phyloP scores from a whole-genome alignment of 306 rosid genomes.

The Clitoria ternatea region DNA sequence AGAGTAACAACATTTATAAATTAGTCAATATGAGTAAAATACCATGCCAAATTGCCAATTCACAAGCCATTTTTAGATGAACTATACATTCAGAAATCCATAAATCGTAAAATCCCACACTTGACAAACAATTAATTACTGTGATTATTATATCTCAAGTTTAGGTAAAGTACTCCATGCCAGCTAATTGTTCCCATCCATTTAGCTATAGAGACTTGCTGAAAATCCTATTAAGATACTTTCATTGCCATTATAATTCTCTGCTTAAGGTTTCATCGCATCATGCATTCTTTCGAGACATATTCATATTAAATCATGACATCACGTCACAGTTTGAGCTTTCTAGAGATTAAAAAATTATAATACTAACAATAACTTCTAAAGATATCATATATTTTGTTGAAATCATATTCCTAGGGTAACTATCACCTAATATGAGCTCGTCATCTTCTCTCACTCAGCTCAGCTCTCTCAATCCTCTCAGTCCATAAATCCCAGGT shows the following conservation, averaged over 20 bases:
- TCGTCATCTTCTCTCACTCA: too few species aligned
- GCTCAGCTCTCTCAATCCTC: too few species aligned
- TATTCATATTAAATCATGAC: neutral
- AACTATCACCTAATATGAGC: neutral
- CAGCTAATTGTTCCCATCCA: neutral
- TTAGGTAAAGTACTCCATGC: neutral
- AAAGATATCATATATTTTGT: neutral
- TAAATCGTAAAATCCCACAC: neutral
- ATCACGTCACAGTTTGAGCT: neutral
- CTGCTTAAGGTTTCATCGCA: neutral
- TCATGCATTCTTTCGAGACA: neutral
- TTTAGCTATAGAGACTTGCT: neutral
- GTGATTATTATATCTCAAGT: neutral
- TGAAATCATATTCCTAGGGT: neutral
- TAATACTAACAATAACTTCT: neutral
- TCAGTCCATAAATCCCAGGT: too few species aligned
- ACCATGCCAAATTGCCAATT: neutral
- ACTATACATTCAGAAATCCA: neutral
- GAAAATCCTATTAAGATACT: neutral
- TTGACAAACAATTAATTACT: neutral
- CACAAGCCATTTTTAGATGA: neutral
- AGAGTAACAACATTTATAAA: neutral
- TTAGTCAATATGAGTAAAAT: neutral
- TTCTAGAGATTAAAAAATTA: neutral
- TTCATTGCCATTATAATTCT: neutral